Conservation (phyloP, 345 rosid genomes). For the Gossypium anomalum region DNA sequence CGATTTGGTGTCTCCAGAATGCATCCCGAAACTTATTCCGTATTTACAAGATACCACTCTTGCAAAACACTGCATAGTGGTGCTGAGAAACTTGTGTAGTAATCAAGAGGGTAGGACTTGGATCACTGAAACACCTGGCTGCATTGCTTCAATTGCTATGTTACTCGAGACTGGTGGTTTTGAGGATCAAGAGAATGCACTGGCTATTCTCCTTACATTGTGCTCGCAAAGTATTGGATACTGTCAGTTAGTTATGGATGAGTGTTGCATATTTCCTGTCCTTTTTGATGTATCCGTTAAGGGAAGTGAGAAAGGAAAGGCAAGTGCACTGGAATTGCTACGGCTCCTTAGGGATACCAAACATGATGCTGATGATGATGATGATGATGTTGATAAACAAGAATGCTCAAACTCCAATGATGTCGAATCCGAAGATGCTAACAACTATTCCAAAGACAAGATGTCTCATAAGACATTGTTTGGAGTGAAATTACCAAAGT, state of each 20-base stretch:
- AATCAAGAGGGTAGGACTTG: conserved; percentile 51
- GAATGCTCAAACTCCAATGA: conserved; percentile 16
- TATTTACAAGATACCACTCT: conserved; percentile 41
- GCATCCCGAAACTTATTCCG: conserved; percentile 54
- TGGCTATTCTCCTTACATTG: conserved; percentile 36
- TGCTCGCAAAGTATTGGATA: conserved; percentile 38
- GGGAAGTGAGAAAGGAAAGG: conserved; percentile 61
- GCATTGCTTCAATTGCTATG: conserved; percentile 53
- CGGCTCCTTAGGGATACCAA: conserved; percentile 51
- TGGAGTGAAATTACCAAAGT: conserved; percentile 23
- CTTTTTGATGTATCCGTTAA: conserved; percentile 45
- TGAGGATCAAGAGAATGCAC: conserved; percentile 66
- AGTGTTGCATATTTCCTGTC: conserved; percentile 49
- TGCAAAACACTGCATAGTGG: conserved; percentile 37
- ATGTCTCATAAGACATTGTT: conserved; percentile 41
- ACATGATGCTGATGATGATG: not conserved
- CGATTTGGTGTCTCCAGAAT: conserved; percentile 39
- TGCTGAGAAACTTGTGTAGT: conserved; percentile 51
- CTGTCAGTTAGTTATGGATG: conserved; percentile 58
- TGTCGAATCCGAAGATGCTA: conserved; percentile 14
- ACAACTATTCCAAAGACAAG: conserved; percentile 20
- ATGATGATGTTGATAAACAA: conserved; percentile 13
- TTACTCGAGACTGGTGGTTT: conserved; percentile 49
- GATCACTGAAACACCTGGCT: conserved; percentile 52
- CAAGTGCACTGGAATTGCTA: conserved; percentile 57